Base-by-base conservation (phyloP, 1,284 basidiomycete genomes). In the Ceratobasidium sp. region DNA sequence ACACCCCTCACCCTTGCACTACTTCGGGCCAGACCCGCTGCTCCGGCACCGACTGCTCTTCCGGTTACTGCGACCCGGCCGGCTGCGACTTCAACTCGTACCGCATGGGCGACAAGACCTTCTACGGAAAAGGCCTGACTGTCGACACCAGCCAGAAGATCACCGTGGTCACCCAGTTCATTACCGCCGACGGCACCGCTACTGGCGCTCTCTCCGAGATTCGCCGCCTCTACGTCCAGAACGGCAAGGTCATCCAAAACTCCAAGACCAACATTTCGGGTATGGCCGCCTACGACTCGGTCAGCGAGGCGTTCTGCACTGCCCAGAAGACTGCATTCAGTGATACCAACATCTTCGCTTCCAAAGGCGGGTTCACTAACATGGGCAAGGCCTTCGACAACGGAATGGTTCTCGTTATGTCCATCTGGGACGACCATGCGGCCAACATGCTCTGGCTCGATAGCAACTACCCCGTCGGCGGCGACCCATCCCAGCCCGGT, bases 121-220 rank as follows among this genome's bases (percentile, higher is more conserved):
- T n/a, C n/a, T n/a, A n/a, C n/a, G n/a, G n/a, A n/a, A n/a, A n/a
- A n/a, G n/a, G 82, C 74, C 69, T 75, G 73, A 82, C 79, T 69
- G 79, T 84, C 75, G 81, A 85, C 77, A 84, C 83, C 74, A 80
- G 68, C 75, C 73, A 77, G 73, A 79, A 78, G 72, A 77, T 84
- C 79, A 85, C 84, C 58, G 82, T 85, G 73, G 83, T 85, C 72
- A 86, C 84, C 56, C 84, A 86, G 75, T 85, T 85, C 80, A 70
- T 84, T 74, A 84, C 83, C 71, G 73, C 75, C 71, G 79, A 81
- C 78, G 79, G 80, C 73, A 80, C 82, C 25, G 74, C 80, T 65
- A 76, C 77, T 68, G 84, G 84, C 58, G 77, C 75, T 32, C 81
- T 80, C 77, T 78, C 76, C 49, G 83, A 84, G 75, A 85, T 85